phyloP scores from a whole-genome alignment of 345 rosid genomes.

The Eucalyptus brandiana region DNA sequence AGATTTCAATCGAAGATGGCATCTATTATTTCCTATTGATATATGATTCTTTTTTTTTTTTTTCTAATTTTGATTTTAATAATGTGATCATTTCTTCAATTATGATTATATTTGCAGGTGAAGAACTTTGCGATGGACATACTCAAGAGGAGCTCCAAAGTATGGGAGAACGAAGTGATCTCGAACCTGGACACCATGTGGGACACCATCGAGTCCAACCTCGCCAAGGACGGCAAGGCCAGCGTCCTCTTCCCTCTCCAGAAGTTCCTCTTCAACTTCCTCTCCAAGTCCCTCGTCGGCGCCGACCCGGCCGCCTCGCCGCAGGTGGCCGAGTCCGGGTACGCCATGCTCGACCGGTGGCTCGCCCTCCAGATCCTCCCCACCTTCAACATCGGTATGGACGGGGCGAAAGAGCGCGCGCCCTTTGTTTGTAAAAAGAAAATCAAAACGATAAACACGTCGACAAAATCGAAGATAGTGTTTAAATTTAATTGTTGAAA shows the following conservation, averaged over 20 bases:
- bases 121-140: constrained; percentile 41
- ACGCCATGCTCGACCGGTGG: constrained; percentile 43
- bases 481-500: background rate
- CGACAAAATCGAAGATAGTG: background rate
- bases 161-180: constrained; percentile 39
- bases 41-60: background rate
- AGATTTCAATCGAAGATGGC: background rate
- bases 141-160: constrained; percentile 60
- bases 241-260: constrained; percentile 37
- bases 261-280: constrained; percentile 45
- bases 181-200: constrained; percentile 43
- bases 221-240: constrained; percentile 25
- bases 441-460: background rate
- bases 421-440: background rate
- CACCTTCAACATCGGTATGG: constrained; percentile 16
- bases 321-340: constrained; percentile 32
- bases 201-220: constrained; percentile 28
- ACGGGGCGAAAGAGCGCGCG: background rate
- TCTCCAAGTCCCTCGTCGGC: constrained; percentile 40
- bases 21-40: background rate
- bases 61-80: background rate
- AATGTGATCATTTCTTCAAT: background rate
- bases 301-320: constrained; percentile 42
- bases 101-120: constrained; percentile 12
- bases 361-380: constrained; percentile 63